Conservation (phyloP, 495 filamentous ascomycete genomes). For the Jackrogersella minutella region DNA sequence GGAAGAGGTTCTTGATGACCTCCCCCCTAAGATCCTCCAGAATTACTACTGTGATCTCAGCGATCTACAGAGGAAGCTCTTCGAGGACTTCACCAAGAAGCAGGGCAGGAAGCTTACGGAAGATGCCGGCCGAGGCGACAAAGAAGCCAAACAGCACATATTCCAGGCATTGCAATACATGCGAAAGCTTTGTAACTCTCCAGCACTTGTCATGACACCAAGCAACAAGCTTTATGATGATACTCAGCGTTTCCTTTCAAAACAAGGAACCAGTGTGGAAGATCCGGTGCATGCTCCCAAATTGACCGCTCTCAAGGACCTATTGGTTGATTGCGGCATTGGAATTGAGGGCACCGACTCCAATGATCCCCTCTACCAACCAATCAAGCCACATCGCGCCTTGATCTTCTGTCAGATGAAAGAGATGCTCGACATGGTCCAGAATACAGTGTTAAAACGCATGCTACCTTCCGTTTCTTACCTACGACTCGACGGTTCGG, state of each 20-base stretch:
- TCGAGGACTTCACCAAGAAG: conserved; percentile 94
- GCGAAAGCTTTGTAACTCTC: conserved; percentile 98
- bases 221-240: conserved; percentile 90
- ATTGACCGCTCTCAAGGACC: conserved; percentile 83
- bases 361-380: conserved; percentile 66
- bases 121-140: conserved; percentile 80
- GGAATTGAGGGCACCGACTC: conserved; percentile 75
- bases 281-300: conserved; percentile 93
- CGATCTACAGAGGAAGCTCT: conserved; percentile 91
- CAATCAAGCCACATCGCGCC: conserved; percentile 92
- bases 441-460: conserved; percentile 85
- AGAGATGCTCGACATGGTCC: conserved; percentile 99
- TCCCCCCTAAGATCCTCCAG: conserved; percentile 97
- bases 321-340: conserved; percentile 95
- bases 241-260: conserved; percentile 74
- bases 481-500: conserved; percentile 88
- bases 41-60: conserved; percentile 99
- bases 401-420: conserved; percentile 99
- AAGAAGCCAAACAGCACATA: conserved; percentile 95
- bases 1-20: conserved; percentile 95
- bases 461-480: conserved; percentile 88
- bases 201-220: conserved; percentile 92
- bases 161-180: conserved; percentile 99
- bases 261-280: conserved; percentile 76
- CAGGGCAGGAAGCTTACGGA: conserved; percentile 83